Evolutionary conservation across 1,139 yeast genomes (phyloP), one percentile per base, ranked within the genome.

Genomic region (Magnusiomyces clavatus): DNA sequence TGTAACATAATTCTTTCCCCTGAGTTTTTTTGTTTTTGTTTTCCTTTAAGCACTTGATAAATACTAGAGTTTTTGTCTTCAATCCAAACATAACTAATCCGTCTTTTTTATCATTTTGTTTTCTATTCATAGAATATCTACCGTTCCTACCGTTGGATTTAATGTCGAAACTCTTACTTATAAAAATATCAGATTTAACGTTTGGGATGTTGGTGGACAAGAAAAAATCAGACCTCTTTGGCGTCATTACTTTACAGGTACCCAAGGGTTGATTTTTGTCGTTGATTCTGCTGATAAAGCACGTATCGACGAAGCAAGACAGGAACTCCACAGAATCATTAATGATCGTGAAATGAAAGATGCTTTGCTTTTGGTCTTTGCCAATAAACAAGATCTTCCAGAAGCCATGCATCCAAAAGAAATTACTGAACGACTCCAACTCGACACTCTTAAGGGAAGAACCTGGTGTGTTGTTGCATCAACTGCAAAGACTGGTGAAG

Each of bases 181-280:
- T 68, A 86, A 85, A 68, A 87, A 87, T 67, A 83, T 89, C 56
- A 82, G 86, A 55, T 88, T 89, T 75, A 92, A 92, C 57, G 94
- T 92, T 60, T 90, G 97, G 97, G 97, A 89, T 69, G 94, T 94
- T 54, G 97, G 96, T 71, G 97, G 96, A 67, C 96, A 88, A 71
- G 95, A 87, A 63, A 76, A 95, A 67, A 80, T 87, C 60, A 77
- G 96, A 63, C 95, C 95, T 0, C 74, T 89, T 51, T 89, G 97
- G 97, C 81, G 97, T 68, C 96, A 89, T 66, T 90, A 89, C 69
- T 88, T 85, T 69, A 86, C 96, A 12, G 96, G 96, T 35, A 87
- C 97, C 2, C 86, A 88, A 64, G 96, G 96, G n/a, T 76, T 90
- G 56, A 87, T 90, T 53, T 90, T 86, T 67, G 97, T 90, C 51